Percentiles rank a stretch among this genome's conserved stretches.
Evolutionary conservation across 2,329 filamentous ascomycete species (phyloP).

Genomic region (Ophidiomyces ophidiicola): DNA sequence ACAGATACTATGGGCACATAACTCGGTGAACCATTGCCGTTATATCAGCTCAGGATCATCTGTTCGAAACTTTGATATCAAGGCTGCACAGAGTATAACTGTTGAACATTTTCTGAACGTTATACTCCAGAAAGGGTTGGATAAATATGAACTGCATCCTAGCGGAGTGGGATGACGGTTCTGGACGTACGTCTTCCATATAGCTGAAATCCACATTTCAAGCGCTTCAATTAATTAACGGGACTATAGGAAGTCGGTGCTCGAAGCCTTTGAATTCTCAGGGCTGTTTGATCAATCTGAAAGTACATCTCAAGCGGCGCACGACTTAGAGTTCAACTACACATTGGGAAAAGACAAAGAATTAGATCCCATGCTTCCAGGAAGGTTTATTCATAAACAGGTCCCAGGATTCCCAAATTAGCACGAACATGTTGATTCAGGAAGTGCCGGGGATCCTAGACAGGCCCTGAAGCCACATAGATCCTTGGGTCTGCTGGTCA

Average conservation of each 20-base stretch:
- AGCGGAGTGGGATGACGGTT: conserved; percentile 7
- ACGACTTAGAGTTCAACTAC: conserved; percentile 7
- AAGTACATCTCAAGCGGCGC: not conserved
- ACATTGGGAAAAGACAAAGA: not conserved
- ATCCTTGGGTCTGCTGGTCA: too few relatives aligned
- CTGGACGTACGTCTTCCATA: conserved; percentile 3
- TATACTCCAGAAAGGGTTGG: not conserved
- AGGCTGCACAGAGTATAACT: not conserved
- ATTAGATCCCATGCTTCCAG: not conserved
- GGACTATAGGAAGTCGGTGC: conserved; percentile 2
- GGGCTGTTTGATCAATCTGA: conserved; percentile 1
- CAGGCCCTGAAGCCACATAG: too few relatives aligned
- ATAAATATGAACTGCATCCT: conserved; percentile 4
- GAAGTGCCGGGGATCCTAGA: too few relatives aligned
- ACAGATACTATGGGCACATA: conserved; percentile 2
- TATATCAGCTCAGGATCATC: not conserved
- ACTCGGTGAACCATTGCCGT: not conserved
- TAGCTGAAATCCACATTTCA: not conserved
- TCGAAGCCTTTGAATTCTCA: not conserved
- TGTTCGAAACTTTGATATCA: not conserved
- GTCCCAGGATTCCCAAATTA: too few relatives aligned
- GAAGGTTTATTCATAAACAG: conserved; percentile 5
- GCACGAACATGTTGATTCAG: not conserved
- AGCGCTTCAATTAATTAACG: not conserved
- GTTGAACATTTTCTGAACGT: not conserved